Evolutionary conservation across 441 rosid genomes (phyloP).

Genomic region (Gossypium trilobum): DNA sequence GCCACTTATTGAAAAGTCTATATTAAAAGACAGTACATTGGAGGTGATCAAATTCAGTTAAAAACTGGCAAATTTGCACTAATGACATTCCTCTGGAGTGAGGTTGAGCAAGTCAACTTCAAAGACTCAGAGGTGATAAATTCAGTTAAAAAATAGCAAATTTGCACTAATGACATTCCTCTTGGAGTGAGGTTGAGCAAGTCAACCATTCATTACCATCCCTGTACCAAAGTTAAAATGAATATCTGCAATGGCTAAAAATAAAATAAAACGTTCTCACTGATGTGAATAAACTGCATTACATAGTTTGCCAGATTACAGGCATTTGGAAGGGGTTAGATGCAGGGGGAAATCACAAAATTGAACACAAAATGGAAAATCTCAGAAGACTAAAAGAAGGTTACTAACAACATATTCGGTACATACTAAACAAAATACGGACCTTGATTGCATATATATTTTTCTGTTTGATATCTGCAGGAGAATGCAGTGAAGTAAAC

Average conservation of each 20-base stretch:
- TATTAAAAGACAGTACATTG: not conserved
- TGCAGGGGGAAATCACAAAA: not conserved
- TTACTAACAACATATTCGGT: not conserved
- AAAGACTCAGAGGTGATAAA: not conserved
- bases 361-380: not conserved
- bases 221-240: not conserved
- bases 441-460: slow-evolving; percentile 93
- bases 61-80: not conserved
- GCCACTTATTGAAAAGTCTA: not conserved
- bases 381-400: not conserved
- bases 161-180: not conserved
- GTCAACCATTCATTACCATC: not conserved
- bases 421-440: slow-evolving; percentile 18
- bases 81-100: not conserved
- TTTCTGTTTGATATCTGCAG: slow-evolving; percentile 92
- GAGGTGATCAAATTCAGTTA: not conserved
- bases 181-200: not conserved
- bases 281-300: not conserved
- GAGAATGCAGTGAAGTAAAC: slow-evolving; percentile 94
- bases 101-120: not conserved
- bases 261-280: not conserved
- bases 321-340: not conserved
- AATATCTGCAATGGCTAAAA: slow-evolving; percentile 3
- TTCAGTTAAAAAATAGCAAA: not conserved
- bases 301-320: not conserved